Evolutionary conservation across 495 filamentous ascomycete genomes (phyloP), one percentile per base, ranked within the genome.

Genomic region (Neurospora sp.): DNA sequence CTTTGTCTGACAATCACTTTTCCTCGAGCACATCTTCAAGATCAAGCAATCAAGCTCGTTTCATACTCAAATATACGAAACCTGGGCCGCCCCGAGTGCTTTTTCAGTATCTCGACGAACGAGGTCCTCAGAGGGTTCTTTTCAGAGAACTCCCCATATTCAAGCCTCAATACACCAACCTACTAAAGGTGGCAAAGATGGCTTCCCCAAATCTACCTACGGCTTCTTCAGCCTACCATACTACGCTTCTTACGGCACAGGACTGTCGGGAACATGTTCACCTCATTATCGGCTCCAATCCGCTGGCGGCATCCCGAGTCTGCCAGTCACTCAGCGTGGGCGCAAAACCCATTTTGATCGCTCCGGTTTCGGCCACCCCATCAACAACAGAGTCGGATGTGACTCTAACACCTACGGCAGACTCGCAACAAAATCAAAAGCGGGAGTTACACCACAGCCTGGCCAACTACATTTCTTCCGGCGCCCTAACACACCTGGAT

Each of bases 301-400:
- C 96, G 62, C 86, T 99, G 40, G 96, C 96, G 39, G 91, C 92
- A 54, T 89, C 93, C 16, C 88, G 96, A 71, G 94, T 92, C 79
- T 81, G 88, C 23, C 93, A 92, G 76, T 96, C 93, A 18, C 79
- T 97, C 20, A 89, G 93, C 73, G 90, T 92, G n/a, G 96, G 95
- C 80, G 96, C 96, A 75, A 90, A 86, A 73, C 93, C 96, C 0
- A 90, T 93, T 39, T 82, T 98, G n/a, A 87, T 99, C 82, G 89
- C 94, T 23, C 91, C 92, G 5, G 54, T 66, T 59, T 59, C 48
- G 48, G 48, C 20, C n/a, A n/a, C n/a, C 48, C 20, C 20, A 14
- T 27, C 48, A 59, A 0, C 48, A 59, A 27, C 11, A 35, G 54
- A 18, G 54, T 62, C 54, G 3, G 54, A 16, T 18, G 27, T 35